phyloP scores from a whole-genome alignment of 2,329 filamentous ascomycete species.

The Didymella keratinophila region DNA sequence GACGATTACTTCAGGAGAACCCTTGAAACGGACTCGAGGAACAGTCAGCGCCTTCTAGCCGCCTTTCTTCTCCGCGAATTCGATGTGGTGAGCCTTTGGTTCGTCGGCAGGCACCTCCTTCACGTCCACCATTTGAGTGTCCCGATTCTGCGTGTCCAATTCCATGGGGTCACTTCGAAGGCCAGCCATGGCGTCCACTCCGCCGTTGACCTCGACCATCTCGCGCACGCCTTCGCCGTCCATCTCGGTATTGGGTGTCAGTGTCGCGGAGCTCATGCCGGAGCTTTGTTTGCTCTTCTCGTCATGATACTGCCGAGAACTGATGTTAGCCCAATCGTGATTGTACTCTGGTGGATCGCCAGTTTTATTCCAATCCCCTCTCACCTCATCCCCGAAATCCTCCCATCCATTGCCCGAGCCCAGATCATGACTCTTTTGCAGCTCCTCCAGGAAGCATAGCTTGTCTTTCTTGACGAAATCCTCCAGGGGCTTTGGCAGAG shows the following conservation, averaged over 20 bases:
- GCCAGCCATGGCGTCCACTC: conserved; percentile 31
- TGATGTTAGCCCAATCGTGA: conserved; percentile 33
- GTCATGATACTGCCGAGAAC: conserved; percentile 30
- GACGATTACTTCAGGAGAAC: not conserved
- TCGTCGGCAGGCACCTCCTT: conserved; percentile 27
- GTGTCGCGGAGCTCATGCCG: conserved; percentile 37
- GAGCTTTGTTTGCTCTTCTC: conserved; percentile 24
- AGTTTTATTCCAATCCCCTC: conserved; percentile 31
- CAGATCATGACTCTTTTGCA: conserved; percentile 29
- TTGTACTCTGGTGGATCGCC: conserved; percentile 21
- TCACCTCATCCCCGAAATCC: conserved; percentile 19
- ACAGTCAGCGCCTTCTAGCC: conserved; percentile 16
- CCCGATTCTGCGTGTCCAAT: conserved; percentile 12
- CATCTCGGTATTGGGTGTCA: conserved; percentile 48
- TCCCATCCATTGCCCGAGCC: conserved; percentile 23
- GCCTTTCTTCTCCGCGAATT: conserved; percentile 38
- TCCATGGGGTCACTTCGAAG: conserved; percentile 27
- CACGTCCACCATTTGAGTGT: conserved; percentile 39
- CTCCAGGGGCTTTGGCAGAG: conserved; percentile 38
- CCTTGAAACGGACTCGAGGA: not conserved
- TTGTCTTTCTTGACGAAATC: conserved; percentile 62
- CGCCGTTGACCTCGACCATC: conserved; percentile 40
- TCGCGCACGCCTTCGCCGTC: conserved; percentile 33
- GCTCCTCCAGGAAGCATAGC: conserved; percentile 42
- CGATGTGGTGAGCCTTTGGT: conserved; percentile 31